Evolutionary conservation across 2,329 filamentous ascomycete genomes (phyloP).

Genomic region (Phyllosticta paracitricarpa): DNA sequence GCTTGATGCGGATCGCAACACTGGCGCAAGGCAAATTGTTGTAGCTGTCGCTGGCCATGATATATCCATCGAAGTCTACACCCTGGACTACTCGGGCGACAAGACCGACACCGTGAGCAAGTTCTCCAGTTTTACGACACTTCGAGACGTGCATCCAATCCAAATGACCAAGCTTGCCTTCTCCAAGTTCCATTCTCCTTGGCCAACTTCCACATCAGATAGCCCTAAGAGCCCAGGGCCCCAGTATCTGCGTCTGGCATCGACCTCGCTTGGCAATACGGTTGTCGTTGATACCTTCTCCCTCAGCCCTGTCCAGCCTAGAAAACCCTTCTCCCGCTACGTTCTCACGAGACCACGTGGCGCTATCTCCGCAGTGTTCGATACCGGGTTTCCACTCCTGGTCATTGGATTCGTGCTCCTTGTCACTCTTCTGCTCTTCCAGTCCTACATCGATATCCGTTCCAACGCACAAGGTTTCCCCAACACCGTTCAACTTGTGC

Average conservation of each 20-base stretch:
- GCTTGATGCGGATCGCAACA: constrained; percentile 44
- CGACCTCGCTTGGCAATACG: constrained; percentile 69
- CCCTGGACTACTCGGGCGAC: constrained; percentile 57
- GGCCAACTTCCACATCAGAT: constrained; percentile 14
- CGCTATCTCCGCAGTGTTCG: constrained; percentile 23
- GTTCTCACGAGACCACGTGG: constrained; percentile 41
- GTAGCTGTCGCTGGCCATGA: constrained; percentile 75
- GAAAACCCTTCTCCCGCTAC: constrained; percentile 50
- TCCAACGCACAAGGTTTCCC: constrained; percentile 45
- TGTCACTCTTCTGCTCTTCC: constrained; percentile 53
- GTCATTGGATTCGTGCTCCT: constrained; percentile 52
- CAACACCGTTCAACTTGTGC: constrained; percentile 37
- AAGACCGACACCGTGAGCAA: constrained; percentile 35
- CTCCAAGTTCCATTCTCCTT: constrained; percentile 35
- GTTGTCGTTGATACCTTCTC: constrained; percentile 72
- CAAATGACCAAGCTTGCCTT: constrained; percentile 48
- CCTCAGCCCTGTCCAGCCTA: constrained; percentile 42
- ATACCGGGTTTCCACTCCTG: constrained; percentile 46
- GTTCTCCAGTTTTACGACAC: constrained; percentile 41
- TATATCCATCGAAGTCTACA: constrained; percentile 67
- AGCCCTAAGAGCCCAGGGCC: constrained; percentile 26
- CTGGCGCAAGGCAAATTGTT: constrained; percentile 63
- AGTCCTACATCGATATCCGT: constrained; percentile 46
- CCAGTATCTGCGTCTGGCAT: constrained; percentile 66
- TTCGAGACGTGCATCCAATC: constrained; percentile 46